These are phyloP conservation scores for Begonia fuchsioides DNA, from an alignment of 306 rosid species.

Conservation along the genomic window DNA sequence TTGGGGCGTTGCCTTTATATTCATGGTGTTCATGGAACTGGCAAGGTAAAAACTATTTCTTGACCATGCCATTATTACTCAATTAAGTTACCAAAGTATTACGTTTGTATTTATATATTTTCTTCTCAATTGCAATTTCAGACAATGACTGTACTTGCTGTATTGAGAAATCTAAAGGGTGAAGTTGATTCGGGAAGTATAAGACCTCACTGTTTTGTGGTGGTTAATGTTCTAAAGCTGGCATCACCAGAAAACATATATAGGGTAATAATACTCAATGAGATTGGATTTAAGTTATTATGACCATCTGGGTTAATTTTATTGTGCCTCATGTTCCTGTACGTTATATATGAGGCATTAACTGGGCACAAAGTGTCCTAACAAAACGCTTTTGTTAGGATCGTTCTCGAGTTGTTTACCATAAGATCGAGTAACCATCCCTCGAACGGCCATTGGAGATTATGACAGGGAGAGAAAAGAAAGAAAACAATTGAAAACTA, in stretches of 20 bases:
- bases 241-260: constrained; percentile 85
- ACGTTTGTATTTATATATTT: constrained; percentile 8
- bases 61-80: not conserved
- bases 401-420: too few species aligned
- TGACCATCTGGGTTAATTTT: constrained; percentile 7
- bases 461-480: too few species aligned
- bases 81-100: constrained; percentile 6
- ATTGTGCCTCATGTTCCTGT: constrained; percentile 12
- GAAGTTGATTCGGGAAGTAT: constrained; percentile 76
- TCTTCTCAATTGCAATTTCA: constrained; percentile 13
- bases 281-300: constrained; percentile 7
- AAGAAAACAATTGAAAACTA: too few species aligned
- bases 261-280: constrained; percentile 32
- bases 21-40: constrained; percentile 99
- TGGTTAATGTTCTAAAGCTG: constrained; percentile 86
- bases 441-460: too few species aligned
- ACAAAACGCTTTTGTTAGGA: constrained; percentile 71
- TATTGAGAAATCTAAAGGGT: constrained; percentile 64
- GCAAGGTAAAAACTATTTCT: constrained; percentile 40
- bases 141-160: constrained; percentile 85
- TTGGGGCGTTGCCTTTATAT: constrained; percentile 86
- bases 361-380: constrained; percentile 73
- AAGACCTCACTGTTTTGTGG: constrained; percentile 77
- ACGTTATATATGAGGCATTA: constrained; percentile 87
- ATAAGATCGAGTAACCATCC: too few species aligned